Evolutionary conservation across 202 grass and related monocot genomes (phyloP).

Genomic region (Digitaria exilis): DNA sequence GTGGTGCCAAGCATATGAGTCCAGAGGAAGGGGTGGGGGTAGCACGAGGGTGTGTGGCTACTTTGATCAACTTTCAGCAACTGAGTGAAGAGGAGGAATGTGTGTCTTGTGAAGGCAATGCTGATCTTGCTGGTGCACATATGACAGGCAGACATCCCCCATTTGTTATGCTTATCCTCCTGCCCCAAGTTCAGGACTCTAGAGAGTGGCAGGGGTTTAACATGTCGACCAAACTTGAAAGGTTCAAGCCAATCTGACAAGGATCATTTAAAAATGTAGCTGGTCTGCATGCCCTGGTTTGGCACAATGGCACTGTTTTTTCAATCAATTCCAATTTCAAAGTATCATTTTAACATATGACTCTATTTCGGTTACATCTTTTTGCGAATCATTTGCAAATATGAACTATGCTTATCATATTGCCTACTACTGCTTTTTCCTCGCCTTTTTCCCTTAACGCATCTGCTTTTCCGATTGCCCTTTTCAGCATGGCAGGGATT

Average conservation of each 20-base stretch:
- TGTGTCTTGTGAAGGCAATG: conserved; percentile 28
- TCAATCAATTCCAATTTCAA: too few relatives aligned
- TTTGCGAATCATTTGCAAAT: background rate
- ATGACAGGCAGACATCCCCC: background rate
- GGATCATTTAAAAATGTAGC: background rate
- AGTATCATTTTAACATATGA: background rate
- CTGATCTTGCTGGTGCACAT: conserved; percentile 16
- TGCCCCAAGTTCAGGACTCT: background rate
- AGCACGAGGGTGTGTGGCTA: background rate
- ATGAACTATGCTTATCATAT: background rate
- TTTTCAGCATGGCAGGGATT: background rate
- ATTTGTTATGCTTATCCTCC: background rate
- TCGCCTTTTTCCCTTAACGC: background rate
- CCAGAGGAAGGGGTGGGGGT: conserved; percentile 14
- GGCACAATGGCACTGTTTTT: too few relatives aligned
- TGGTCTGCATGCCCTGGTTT: too few relatives aligned
- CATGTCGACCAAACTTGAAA: background rate
- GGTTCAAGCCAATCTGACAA: background rate
- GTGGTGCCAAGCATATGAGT: conserved; percentile 43
- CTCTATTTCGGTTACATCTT: background rate
- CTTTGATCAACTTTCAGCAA: background rate
- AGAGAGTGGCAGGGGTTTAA: background rate
- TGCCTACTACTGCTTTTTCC: background rate
- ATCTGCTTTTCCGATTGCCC: background rate
- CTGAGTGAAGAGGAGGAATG: background rate